Evolutionary conservation across 1,284 basidiomycete genomes (phyloP).

Genomic region (Ustilago hordei): DNA sequence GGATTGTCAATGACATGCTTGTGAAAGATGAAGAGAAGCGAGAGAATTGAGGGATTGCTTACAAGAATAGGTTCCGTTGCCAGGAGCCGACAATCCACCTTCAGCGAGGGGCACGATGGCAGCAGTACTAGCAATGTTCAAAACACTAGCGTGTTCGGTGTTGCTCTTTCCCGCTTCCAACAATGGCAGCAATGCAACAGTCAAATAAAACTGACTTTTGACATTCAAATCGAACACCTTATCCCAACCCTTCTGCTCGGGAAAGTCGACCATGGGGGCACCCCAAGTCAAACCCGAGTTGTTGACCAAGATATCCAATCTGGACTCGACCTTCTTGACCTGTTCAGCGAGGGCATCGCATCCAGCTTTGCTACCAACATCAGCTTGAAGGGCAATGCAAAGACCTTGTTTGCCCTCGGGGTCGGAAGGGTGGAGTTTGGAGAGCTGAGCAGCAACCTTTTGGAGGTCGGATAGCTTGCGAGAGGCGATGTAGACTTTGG

Average conservation of each 20-base stretch:
- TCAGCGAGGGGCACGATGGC: constrained; percentile 75
- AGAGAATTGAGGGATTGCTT: constrained; percentile 57
- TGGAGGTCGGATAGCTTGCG: constrained; percentile 78
- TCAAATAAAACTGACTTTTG: constrained; percentile 69
- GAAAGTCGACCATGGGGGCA: constrained; percentile 78
- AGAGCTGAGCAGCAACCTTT: constrained; percentile 70
- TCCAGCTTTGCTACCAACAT: constrained; percentile 77
- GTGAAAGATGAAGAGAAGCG: too few relatives aligned
- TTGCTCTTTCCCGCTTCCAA: constrained; percentile 61
- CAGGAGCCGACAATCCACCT: constrained; percentile 73
- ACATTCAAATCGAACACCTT: constrained; percentile 67
- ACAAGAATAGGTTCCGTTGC: constrained; percentile 85
- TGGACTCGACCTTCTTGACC: constrained; percentile 77
- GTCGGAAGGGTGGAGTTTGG: constrained; percentile 52
- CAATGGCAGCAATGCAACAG: constrained; percentile 65
- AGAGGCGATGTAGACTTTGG: constrained; percentile 83
- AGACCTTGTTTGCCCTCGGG: constrained; percentile 44
- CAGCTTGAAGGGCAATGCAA: constrained; percentile 62
- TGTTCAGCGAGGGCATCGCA: constrained; percentile 80
- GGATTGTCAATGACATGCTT: constrained; percentile 7
- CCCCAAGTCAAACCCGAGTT: constrained; percentile 78
- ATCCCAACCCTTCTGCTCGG: constrained; percentile 80
- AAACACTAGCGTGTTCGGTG: constrained; percentile 76
- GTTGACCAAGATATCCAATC: constrained; percentile 73
- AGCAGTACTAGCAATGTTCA: constrained; percentile 81